Conservation (phyloP, 352 stramenopile species). For the Phytophthora citricola region DNA sequence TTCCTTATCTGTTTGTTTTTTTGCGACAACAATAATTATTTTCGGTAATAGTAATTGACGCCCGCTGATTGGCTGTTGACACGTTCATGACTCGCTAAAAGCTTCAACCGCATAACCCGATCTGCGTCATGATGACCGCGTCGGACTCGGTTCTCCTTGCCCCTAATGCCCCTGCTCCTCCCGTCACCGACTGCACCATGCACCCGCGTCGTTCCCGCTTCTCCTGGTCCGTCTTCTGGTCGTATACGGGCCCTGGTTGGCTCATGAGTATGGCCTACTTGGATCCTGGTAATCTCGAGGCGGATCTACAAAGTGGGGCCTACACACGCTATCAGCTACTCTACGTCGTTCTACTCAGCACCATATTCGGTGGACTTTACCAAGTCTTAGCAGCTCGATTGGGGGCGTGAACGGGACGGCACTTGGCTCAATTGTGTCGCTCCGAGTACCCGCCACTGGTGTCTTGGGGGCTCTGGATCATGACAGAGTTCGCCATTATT, state of each 20-base stretch:
- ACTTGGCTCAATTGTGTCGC: conserved; percentile 82
- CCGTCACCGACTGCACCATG: background rate
- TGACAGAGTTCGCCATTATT: conserved; percentile 91
- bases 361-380: conserved; percentile 83
- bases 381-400: conserved; percentile 90
- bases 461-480: conserved; percentile 76
- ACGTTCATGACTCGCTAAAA: no score
- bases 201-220: conserved; percentile 31
- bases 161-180: background rate
- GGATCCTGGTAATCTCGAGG: conserved; percentile 93
- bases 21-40: no score
- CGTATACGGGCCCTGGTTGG: conserved; percentile 61
- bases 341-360: conserved; percentile 88
- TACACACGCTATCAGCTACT: conserved; percentile 87
- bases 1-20: no score
- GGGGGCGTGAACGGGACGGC: conserved; percentile 84
- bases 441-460: conserved; percentile 64
- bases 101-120: conserved; percentile 4
- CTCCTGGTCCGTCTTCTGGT: conserved; percentile 66
- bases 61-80: no score
- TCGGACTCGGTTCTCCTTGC: background rate
- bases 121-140: conserved; percentile 10
- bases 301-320: conserved; percentile 90
- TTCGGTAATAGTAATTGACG: no score
- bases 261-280: conserved; percentile 91